A percentile compares a stretch with the other conserved stretches of the same genome.
These are phyloP conservation scores for Artemisia tridentata DNA, from an alignment of 129 eudicot genomes.

Conservation along the genomic window DNA sequence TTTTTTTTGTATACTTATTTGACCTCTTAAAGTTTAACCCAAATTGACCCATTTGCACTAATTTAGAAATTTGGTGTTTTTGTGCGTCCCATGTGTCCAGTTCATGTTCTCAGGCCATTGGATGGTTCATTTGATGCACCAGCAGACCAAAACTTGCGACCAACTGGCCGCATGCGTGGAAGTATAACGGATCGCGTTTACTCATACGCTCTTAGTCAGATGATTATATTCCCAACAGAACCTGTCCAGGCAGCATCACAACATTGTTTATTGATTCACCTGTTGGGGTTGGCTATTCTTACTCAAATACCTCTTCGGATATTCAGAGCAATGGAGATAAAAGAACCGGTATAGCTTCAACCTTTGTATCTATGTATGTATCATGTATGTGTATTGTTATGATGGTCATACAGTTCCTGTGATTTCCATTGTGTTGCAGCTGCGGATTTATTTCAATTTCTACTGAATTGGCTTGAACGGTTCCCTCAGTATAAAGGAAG, in stretches of 20 bases:
- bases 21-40: too few species aligned
- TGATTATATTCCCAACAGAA: constrained; percentile 40
- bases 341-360: too few species aligned
- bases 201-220: constrained; percentile 47
- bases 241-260: constrained; percentile 48
- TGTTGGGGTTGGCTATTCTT: constrained; percentile 97
- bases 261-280: constrained; percentile 87
- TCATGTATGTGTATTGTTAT: not conserved
- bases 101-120: constrained; percentile 11
- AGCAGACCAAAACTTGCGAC: constrained; percentile 53
- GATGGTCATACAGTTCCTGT: constrained; percentile 9
- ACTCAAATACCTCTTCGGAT: constrained; percentile 88
- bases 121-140: constrained; percentile 24
- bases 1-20: too few species aligned
- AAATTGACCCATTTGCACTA: too few species aligned
- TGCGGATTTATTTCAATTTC: constrained; percentile 62
- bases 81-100: constrained; percentile 2
- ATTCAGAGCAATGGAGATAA: constrained; percentile 68
- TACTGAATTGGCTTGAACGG: constrained; percentile 81
- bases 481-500: too few species aligned
- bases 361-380: not conserved
- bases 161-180: constrained; percentile 82
- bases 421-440: constrained; percentile 48
- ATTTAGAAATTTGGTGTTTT: constrained; percentile 2
- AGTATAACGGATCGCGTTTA: constrained; percentile 61